phyloP scores from a whole-genome alignment of 257 asterid genomes.

The Solanum etuberosum region DNA sequence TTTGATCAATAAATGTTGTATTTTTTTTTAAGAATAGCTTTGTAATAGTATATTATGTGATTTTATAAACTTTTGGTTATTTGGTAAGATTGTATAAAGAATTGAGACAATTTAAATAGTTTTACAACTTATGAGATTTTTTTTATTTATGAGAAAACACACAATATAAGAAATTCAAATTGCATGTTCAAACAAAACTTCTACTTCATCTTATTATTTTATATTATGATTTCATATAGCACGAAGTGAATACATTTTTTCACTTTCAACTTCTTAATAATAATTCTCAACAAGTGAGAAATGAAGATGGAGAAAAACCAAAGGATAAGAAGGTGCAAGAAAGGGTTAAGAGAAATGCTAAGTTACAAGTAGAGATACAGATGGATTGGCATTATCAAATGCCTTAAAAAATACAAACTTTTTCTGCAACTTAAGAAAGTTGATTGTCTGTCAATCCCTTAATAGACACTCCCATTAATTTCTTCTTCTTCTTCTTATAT shows the following conservation, averaged over 20 bases:
- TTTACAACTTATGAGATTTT: no score
- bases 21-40: no score
- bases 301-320: background rate
- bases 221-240: no score
- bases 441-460: constrained; percentile 2
- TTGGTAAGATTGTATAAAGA: no score
- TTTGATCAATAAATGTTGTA: no score
- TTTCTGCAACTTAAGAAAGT: constrained; percentile 9
- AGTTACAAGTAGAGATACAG: background rate
- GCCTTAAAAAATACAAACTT: background rate
- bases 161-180: no score
- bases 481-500: background rate
- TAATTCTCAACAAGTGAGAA: background rate
- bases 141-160: no score
- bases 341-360: background rate
- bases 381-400: background rate
- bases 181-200: no score
- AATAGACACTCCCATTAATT: background rate
- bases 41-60: no score
- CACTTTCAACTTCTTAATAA: background rate
- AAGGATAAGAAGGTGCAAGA: background rate
- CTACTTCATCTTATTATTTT: no score
- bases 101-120: no score
- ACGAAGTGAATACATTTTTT: background rate
- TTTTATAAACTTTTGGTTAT: no score